Evolutionary conservation across 2,329 filamentous ascomycete genomes (phyloP).

Genomic region (Podosphaera aphanis): DNA sequence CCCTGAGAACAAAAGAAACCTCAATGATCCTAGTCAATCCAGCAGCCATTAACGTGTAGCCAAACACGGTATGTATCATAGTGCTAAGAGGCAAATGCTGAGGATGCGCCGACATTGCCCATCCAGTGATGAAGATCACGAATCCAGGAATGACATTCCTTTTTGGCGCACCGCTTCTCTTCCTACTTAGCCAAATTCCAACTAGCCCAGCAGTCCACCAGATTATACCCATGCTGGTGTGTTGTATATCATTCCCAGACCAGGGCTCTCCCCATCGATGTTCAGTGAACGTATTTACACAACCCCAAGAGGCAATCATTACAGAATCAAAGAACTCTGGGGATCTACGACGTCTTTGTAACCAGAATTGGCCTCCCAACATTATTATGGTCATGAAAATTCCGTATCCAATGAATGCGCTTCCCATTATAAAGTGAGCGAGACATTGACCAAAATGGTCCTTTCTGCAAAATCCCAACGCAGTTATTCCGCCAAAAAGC

Average conservation of each 20-base stretch:
- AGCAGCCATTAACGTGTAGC: slow-evolving; percentile 83
- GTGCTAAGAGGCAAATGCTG: slow-evolving; percentile 66
- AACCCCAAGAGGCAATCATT: slow-evolving; percentile 84
- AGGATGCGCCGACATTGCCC: slow-evolving; percentile 82
- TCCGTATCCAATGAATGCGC: slow-evolving; percentile 85
- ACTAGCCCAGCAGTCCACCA: slow-evolving; percentile 92
- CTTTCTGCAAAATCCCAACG: slow-evolving; percentile 74
- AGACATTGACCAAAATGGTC: slow-evolving; percentile 83
- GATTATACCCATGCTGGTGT: slow-evolving; percentile 97
- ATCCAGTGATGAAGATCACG: slow-evolving; percentile 78
- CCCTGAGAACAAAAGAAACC: slow-evolving; percentile 65
- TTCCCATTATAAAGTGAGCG: slow-evolving; percentile 97
- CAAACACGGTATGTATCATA: slow-evolving; percentile 73
- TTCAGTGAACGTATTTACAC: slow-evolving; percentile 94
- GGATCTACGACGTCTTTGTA: slow-evolving; percentile 58
- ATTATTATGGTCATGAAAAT: slow-evolving; percentile 69
- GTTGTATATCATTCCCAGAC: slow-evolving; percentile 87
- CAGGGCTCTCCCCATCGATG: slow-evolving; percentile 78
- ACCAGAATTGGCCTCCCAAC: slow-evolving; percentile 70
- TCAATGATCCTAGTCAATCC: slow-evolving; percentile 72
- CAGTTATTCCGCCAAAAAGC: slow-evolving; percentile 82
- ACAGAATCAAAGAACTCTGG: slow-evolving; percentile 93
- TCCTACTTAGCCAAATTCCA: slow-evolving; percentile 76
- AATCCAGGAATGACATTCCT: slow-evolving; percentile 83
- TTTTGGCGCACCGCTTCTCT: slow-evolving; percentile 63